Evolutionary conservation across 139 green algal genomes (phyloP), one percentile per base, ranked within the genome.

Genomic region (Closterium sp.): DNA sequence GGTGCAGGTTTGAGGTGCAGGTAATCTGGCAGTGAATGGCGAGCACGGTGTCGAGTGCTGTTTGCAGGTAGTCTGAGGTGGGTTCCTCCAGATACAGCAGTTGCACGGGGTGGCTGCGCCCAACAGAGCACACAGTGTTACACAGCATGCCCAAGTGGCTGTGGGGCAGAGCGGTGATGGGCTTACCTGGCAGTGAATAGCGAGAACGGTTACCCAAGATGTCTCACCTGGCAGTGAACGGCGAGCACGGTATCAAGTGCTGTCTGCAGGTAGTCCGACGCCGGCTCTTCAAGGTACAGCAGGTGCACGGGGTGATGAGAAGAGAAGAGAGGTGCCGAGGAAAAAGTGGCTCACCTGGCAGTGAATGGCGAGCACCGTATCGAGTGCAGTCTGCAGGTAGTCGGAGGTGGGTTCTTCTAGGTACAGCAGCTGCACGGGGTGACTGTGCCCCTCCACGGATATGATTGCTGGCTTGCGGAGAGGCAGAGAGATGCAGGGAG

Each of bases 311-410:
- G 3, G 32, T 2, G 32, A 38, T 38, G 32, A 2, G 3, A 3
- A 38, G 32, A 3, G 2, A 38, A 38, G 32, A 38, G 32, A 3
- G 32, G 3, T 38, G 32, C 32, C 2, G 32, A 38, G 32, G 32
- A 3, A 38, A 13, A 4, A 13, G 45, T 70, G 45, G 11, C 79
- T 31, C n/a, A 91, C 90, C 86, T 93, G 38, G 21, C 62, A 85
- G 86, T 93, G 91, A 28, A 93, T 96, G 9, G 95, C 91, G 2
- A 98, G 88, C 9, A 95, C 96, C 19, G 97, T 94, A 29, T 96
- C 89, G 13, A 99, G 97, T 2, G 97, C 96, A 21, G 93, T 89
- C 17, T 90, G 84, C 21, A 99, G 92, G 91, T 98, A 98, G 92
- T 98, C 92, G 0, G 91, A 62, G 0, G 84, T 87, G 4, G 97